Conservation (phyloP, 2,329 filamentous ascomycete species). For the Reticulascus tulasneorum region DNA sequence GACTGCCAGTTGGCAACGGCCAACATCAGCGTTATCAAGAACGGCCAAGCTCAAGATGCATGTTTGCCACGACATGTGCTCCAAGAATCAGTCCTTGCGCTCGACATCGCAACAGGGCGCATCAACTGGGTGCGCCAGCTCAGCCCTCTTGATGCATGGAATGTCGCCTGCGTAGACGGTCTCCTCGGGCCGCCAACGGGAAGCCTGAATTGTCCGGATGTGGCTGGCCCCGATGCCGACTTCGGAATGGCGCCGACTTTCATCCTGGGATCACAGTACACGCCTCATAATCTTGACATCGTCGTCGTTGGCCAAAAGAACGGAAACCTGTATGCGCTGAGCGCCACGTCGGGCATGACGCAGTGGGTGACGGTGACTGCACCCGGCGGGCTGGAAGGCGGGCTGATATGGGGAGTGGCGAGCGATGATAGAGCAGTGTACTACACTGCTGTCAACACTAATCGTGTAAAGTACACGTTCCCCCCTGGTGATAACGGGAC, state of each 20-base stretch:
- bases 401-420: too few species aligned
- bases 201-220: too few species aligned
- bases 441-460: constrained; percentile 1
- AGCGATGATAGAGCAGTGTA: too few species aligned
- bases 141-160: not conserved
- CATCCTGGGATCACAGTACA: not conserved
- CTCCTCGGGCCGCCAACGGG: too few species aligned
- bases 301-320: constrained; percentile 2
- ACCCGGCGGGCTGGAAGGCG: not conserved
- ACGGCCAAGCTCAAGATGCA: not conserved
- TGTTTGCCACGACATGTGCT: not conserved
- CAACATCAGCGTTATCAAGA: not conserved
- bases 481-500: not conserved
- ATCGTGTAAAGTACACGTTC: not conserved
- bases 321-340: not conserved
- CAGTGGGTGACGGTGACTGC: not conserved
- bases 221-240: not conserved
- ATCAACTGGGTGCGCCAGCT: not conserved
- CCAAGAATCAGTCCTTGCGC: not conserved
- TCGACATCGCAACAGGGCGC: not conserved
- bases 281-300: not conserved
- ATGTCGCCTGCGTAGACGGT: too few species aligned
- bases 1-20: not conserved
- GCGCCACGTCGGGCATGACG: not conserved
- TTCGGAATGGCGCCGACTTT: not conserved